Evolutionary conservation across 2,329 filamentous ascomycete genomes (phyloP).

Genomic region (Dryadomyces sulphureus): DNA sequence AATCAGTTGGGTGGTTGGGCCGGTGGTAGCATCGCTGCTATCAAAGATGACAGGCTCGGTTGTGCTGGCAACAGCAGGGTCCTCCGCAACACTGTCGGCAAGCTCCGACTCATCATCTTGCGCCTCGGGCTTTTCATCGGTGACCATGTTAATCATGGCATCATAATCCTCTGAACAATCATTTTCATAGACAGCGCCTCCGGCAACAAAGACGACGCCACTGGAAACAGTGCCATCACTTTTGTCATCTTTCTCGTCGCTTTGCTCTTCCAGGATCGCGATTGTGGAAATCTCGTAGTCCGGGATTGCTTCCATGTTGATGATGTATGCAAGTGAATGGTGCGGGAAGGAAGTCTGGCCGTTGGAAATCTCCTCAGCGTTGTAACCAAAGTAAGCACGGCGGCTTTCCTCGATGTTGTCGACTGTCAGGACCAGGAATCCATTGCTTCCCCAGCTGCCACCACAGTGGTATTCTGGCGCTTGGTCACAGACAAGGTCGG

Average conservation of each 20-base stretch:
- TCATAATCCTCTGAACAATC: not conserved
- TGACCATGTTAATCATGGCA: not conserved
- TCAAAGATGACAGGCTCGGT: not conserved
- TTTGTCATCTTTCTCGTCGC: not conserved
- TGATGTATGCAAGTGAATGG: constrained; percentile 3
- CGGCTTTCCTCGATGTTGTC: constrained; percentile 7
- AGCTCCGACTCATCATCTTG: not conserved
- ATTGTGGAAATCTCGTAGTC: not conserved
- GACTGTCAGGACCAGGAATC: constrained; percentile 12
- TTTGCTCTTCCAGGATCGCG: not conserved
- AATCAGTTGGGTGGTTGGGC: not conserved
- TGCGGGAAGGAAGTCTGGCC: constrained; percentile 2
- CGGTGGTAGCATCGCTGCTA: too few species aligned
- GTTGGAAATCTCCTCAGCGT: constrained; percentile 6
- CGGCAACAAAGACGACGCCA: not conserved
- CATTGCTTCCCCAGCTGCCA: constrained; percentile 10
- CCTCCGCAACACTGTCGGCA: too few species aligned
- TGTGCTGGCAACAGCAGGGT: not conserved
- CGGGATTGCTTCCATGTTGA: not conserved
- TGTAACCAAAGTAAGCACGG: constrained; percentile 13
- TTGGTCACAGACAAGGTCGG: constrained; percentile 7
- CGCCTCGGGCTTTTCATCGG: not conserved
- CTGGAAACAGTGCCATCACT: not conserved
- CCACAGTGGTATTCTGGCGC: constrained; percentile 9
- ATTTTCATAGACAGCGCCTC: not conserved